phyloP scores from a whole-genome alignment of 2,329 filamentous ascomycete genomes.

The Colletotrichum sp. region DNA sequence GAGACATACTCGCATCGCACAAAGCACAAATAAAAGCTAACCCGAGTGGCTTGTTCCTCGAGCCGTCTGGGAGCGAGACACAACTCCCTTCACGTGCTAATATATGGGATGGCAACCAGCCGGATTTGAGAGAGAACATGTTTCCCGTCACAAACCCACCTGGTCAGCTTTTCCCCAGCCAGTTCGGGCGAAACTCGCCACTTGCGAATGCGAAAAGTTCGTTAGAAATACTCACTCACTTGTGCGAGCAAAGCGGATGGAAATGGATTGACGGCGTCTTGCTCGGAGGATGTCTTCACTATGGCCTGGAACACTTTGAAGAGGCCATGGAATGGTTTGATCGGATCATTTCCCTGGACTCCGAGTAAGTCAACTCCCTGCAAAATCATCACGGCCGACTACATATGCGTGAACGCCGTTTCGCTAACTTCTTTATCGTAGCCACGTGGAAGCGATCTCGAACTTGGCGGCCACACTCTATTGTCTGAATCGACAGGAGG shows the following conservation, averaged over 20 bases:
- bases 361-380: conserved; percentile 50
- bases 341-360: conserved; percentile 62
- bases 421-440: conserved; percentile 34
- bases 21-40: neutral
- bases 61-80: neutral
- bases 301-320: conserved; percentile 84
- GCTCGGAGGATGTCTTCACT: conserved; percentile 88
- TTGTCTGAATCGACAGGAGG: conserved; percentile 79
- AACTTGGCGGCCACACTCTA: conserved; percentile 91
- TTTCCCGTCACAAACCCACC: neutral
- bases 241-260: conserved; percentile 84
- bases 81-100: neutral
- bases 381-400: neutral
- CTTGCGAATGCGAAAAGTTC: conserved; percentile 62
- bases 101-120: neutral
- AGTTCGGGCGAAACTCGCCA: neutral
- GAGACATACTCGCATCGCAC: neutral
- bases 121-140: neutral
- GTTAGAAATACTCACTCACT: conserved; percentile 72
- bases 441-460: conserved; percentile 90
- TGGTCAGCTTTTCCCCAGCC: neutral
- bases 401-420: no score
- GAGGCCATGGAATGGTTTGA: conserved; percentile 79
- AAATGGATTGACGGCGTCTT: conserved; percentile 94
- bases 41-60: neutral